Percentiles rank a stretch among this genome's conserved stretches.
phyloP scores from a whole-genome alignment of 2,329 filamentous ascomycete genomes.

The Tympanopsis confertula region DNA sequence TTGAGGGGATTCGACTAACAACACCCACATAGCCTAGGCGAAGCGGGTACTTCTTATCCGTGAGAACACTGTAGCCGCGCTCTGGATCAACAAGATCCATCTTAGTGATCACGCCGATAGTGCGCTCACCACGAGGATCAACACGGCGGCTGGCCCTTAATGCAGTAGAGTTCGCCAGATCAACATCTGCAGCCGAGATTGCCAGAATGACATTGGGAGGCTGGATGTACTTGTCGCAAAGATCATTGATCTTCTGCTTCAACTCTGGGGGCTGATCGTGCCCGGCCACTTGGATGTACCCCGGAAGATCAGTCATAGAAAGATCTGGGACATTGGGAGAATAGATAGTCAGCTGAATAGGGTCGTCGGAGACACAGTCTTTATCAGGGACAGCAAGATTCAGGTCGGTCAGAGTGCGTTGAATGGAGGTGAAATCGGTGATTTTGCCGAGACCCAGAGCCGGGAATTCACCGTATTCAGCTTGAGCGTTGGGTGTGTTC shows the following conservation, averaged over 20 bases:
- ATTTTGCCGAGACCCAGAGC: constrained; percentile 81
- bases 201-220: constrained; percentile 91
- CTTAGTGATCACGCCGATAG: constrained; percentile 97
- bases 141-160: constrained; percentile 80
- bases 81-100: constrained; percentile 90
- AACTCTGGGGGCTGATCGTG: constrained; percentile 81
- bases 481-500: constrained; percentile 77
- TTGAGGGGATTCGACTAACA: constrained; percentile 65
- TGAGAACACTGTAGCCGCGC: constrained; percentile 67
- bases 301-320: constrained; percentile 88
- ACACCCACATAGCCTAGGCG: constrained; percentile 95
- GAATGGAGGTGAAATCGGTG: constrained; percentile 82
- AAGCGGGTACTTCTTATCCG: constrained; percentile 84
- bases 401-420: constrained; percentile 85
- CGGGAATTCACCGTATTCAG: constrained; percentile 93
- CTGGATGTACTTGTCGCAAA: constrained; percentile 98
- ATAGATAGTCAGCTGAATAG: constrained; percentile 89
- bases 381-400: constrained; percentile 84
- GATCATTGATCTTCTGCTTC: constrained; percentile 88
- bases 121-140: constrained; percentile 86
- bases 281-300: constrained; percentile 92
- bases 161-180: constrained; percentile 91
- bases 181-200: constrained; percentile 94
- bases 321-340: constrained; percentile 92
- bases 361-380: constrained; percentile 91